Base-by-base conservation (phyloP, 306 rosid species). In the Sophora flavescens region DNA sequence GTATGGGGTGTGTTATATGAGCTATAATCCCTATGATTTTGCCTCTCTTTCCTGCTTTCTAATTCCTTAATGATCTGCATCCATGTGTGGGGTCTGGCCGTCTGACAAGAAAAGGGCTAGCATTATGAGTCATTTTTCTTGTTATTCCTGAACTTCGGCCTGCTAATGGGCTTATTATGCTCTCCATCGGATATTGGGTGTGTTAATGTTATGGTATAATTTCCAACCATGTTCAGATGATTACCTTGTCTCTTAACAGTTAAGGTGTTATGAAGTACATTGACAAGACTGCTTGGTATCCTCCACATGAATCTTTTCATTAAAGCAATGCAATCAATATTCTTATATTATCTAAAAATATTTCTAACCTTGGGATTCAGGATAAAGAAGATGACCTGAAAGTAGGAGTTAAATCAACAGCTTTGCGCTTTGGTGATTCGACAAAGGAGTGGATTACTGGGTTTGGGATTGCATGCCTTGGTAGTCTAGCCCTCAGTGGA, bases 361-460 rank as follows among this genome's bases (percentile, higher is more conserved):
- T 57, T 44, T 54, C 36, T 35, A 66, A 81, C 50, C 65, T 54
- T 75, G 77, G 77, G 73, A 66, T 87, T 62, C 86, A 92, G 99
- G 99, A 95, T 77, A 95, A 95, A 81, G 93, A 85, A 65, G 99
- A 95, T 44, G 97, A 92, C 80, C 68, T 92, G 81, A 92, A 88
- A 86, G 97, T 95, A 57, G 97, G 97, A 81, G 90, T 92, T 82
- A 92, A 90, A 81, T 95, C 97, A 80, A 95, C 97, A n/a, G 99
- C 99, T 76, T 83, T 95, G 85, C 88, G 87, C 80, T 95, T 95
- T 79, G 97, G 93, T 51, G 97, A 88, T 85, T 92, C 73, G 8
- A 90, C 97, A 0, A 92, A 92, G 86, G 81, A 84, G 78, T 92
- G 99, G 97, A 82, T 87, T 79, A 51, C 88, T 35, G 91, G 88